Base-by-base conservation (phyloP, 2,329 filamentous ascomycete species). In the Chaetothyriales sp. region DNA sequence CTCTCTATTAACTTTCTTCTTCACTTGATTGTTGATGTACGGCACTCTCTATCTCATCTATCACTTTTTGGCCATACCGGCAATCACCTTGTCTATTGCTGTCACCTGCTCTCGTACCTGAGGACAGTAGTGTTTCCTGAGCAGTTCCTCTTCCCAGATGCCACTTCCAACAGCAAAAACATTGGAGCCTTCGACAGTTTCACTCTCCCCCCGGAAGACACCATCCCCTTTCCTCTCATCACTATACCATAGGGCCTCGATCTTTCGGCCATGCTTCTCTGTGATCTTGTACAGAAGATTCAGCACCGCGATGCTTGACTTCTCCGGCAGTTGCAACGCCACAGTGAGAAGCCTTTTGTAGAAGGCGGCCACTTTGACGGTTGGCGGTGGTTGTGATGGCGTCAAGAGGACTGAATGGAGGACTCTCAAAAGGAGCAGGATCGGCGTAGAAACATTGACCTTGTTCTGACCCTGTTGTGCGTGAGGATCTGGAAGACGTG, bases 161-260 rank as follows among this genome's bases (percentile, higher is more conserved):
- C 87, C 95, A 3, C 81, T 80, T 2, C 59, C 59, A 2, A 55
- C 54, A 0, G 89, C 85, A 67, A 92, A 94, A 0, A 90, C 88
- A 68, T 96, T 96, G 58, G 83, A 89, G 6, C 79, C 81, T 67
- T 95, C 90, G 2, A 93, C 77, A 56, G 83, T 85, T 25, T 76
- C 75, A 44, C 80, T 79, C 44, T 83, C 66, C 0, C 87, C 75
- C 66, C 89, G 84, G 62, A 86, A 96, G 1, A 83, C 78, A 2
- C 92, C 92, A 64, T 96, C 90, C 5, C 90, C 90, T 64, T 86
- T 84, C 47, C 90, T 76, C 71, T 96, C 92, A 64, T 96, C 90
- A 0, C 88, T 94, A 61, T 93, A 81, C 90, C 92, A 98, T 54
- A 98, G 68, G n/a, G 83, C 79, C 39, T 78, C 78, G 44, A 96